Evolutionary conservation across 2,329 filamentous ascomycete genomes (phyloP).

Genomic region (Juglanconis sp.): DNA sequence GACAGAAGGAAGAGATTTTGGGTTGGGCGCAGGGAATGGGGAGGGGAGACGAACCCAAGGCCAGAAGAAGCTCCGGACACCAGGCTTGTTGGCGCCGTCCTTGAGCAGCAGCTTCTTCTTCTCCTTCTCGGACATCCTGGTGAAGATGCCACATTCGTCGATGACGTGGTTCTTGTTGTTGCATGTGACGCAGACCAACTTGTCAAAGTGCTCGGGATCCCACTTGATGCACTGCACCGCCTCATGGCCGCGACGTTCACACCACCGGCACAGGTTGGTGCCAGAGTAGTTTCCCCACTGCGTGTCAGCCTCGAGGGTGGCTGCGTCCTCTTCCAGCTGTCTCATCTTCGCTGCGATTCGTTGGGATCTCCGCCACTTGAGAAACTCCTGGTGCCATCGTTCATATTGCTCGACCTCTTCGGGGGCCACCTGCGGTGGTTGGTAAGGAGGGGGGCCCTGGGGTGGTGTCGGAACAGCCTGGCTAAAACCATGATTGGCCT

Average conservation of each 20-base stretch:
- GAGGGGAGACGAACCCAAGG: background rate
- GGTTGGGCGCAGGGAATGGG: background rate
- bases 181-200: constrained; percentile 6
- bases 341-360: background rate
- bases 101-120: constrained; percentile 1
- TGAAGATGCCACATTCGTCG: constrained; percentile 9
- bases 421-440: background rate
- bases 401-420: too few species aligned
- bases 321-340: background rate
- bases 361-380: too few species aligned
- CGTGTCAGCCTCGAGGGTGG: background rate
- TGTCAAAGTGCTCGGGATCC: constrained; percentile 4
- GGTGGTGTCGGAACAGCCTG: background rate
- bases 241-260: constrained; percentile 6
- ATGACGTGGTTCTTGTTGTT: constrained; percentile 4
- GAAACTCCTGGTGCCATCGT: too few species aligned
- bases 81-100: background rate
- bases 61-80: constrained; percentile 7
- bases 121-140: background rate
- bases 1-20: too few species aligned
- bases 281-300: background rate
- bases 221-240: constrained; percentile 3
- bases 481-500: background rate
- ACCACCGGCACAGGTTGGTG: constrained; percentile 8
- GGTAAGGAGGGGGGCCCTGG: background rate